Percentiles rank a stretch among this genome's conserved stretches.
These are phyloP conservation scores for Blepharisma stoltei DNA, from an alignment of 73 alveolate genomes.

Conservation along the genomic window DNA sequence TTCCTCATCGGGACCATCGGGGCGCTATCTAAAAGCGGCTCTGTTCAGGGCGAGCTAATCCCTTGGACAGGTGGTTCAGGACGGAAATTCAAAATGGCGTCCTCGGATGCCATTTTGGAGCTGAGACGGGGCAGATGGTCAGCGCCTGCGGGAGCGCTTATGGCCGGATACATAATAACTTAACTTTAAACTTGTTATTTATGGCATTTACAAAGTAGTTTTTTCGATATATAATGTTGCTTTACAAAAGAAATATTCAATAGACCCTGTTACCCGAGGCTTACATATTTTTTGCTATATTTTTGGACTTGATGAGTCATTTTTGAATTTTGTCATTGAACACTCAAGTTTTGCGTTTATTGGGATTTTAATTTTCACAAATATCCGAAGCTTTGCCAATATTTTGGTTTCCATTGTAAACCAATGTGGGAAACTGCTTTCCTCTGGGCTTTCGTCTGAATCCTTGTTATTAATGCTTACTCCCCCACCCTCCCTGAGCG, in stretches of 20 bases:
- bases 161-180: no score
- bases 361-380: constrained; percentile 26
- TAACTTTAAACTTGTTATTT: no score
- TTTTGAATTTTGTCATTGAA: background rate
- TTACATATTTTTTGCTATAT: background rate
- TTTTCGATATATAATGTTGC: background rate
- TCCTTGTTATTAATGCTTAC: background rate
- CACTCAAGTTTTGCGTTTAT: background rate
- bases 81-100: no score
- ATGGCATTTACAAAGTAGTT: constrained; percentile 7
- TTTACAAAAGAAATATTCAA: background rate
- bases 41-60: no score
- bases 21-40: no score
- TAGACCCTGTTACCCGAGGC: constrained; percentile 4
- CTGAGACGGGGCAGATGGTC: no score
- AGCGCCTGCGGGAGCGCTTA: no score
- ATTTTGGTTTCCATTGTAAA: background rate
- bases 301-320: background rate
- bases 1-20: no score
- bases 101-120: no score
- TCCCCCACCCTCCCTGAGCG: no score
- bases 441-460: constrained; percentile 1
- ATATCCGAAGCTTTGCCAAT: background rate
- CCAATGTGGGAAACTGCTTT: background rate
- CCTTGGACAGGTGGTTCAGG: no score